Evolutionary conservation across 2,329 filamentous ascomycete genomes (phyloP).

Genomic region (Fusarium sterilihyphosum): DNA sequence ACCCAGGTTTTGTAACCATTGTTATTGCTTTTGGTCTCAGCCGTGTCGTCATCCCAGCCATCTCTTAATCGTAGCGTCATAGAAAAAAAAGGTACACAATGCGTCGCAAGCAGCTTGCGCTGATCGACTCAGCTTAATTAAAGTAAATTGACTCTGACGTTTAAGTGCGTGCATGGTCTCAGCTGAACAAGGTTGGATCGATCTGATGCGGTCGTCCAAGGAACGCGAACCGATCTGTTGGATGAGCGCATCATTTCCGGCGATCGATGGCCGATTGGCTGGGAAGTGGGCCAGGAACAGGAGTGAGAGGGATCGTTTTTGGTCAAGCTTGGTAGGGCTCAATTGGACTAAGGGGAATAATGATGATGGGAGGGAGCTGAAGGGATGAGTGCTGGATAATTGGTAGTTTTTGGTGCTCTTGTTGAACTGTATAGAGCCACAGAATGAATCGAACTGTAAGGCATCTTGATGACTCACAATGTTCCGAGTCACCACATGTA

Average conservation of each 20-base stretch:
- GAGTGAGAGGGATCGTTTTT: neutral
- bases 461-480: neutral
- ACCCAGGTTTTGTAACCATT: constrained; percentile 12
- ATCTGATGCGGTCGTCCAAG: constrained; percentile 22
- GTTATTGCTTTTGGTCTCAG: constrained; percentile 20
- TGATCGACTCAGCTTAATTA: neutral
- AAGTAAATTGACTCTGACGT: neutral
- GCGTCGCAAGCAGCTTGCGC: constrained; percentile 1
- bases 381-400: neutral
- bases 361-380: neutral
- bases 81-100: constrained; percentile 16
- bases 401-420: neutral
- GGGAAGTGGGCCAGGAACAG: constrained; percentile 18
- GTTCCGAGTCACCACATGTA: neutral
- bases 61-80: constrained; percentile 31
- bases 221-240: constrained; percentile 22
- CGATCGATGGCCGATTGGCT: constrained; percentile 10
- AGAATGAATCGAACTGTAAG: neutral
- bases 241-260: constrained; percentile 31
- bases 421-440: neutral
- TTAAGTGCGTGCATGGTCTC: constrained; percentile 24
- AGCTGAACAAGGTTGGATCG: constrained; percentile 4
- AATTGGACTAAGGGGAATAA: neutral
- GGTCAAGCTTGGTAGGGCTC: neutral
- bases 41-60: constrained; percentile 34